Evolutionary conservation across 202 grass and related monocot species (phyloP), one percentile per base, ranked within the genome.

Genomic region (Setaria viridis): DNA sequence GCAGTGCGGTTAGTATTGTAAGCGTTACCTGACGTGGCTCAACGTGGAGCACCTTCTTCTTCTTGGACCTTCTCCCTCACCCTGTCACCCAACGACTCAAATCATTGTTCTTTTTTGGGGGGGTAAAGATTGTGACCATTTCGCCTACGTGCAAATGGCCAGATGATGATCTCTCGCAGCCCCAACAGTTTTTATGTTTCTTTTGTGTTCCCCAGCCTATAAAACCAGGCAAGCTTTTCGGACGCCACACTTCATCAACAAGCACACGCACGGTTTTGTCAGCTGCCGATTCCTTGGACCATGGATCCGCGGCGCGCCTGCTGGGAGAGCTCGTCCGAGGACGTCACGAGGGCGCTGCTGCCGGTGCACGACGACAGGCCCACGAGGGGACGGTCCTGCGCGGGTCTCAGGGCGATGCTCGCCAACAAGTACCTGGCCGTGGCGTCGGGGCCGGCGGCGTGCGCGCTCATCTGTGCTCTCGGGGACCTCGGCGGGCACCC

Each of bases 261-360:
- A 72, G 45, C 64, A 56, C 35, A 6, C 0, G n/a, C 14, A n/a
- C 14, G 16, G 8, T 53, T 39, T 3, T 9, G 4, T 39, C 2
- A 1, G 9, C 32, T 64, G 14, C 13, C 59, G 2, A 30, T 11
- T 29, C 55, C 35, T 7, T 11, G 0, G 13, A 3, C 46, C 73
- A 90, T 90, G 88, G 88, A 90, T 11, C 79, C 78, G n/a, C 54
- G 35, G 10, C 84, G 73, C 79, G 29, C 19, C 46, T 11, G 4
- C 47, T 86, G 88, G 78, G 87, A 85, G 53, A 89, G 87, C 88
- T 89, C 88, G 34, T 77, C 78, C 63, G 88, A 89, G 62, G 88
- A 89, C 77, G 71, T 89, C 7, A 81, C 77, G 63, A 4, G 63
- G 55, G 12, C 82, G 46, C 82, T 85, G 53, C 42, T 89, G 25